Conservation (phyloP, 2,329 filamentous ascomycete species). For the Botrytis tulipae region DNA sequence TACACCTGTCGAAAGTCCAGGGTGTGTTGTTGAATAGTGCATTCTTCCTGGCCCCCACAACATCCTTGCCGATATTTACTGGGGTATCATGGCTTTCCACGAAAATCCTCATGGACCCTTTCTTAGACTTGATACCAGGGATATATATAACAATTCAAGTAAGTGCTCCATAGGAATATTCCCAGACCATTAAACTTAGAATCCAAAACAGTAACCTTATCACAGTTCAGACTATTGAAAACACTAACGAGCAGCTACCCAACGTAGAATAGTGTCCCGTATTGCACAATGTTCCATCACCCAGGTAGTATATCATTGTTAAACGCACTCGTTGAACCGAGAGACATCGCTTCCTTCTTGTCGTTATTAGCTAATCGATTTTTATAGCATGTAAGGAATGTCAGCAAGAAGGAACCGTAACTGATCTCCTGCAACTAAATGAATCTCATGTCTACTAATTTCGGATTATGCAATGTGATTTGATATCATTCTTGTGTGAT, state of each 20-base stretch:
- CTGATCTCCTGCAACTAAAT: background rate
- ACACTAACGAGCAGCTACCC: background rate
- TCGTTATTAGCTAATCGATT: background rate
- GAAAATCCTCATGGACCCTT: background rate
- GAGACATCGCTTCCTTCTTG: background rate
- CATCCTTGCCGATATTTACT: background rate
- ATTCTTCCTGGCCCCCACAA: background rate
- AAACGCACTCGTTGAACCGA: background rate
- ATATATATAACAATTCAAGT: background rate
- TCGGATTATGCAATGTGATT: conserved; percentile 3
- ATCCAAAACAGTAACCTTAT: background rate
- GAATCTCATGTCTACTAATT: background rate
- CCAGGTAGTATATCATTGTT: background rate
- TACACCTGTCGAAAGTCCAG: background rate
- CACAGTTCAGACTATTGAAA: background rate
- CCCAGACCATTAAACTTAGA: background rate
- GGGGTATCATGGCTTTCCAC: background rate
- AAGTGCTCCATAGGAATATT: background rate
- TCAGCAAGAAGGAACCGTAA: background rate
- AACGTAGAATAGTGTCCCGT: background rate
- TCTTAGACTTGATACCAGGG: background rate
- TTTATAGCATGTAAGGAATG: background rate
- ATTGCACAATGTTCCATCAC: background rate
- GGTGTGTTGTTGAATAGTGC: background rate
- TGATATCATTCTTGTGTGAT: background rate